Evolutionary conservation across 495 filamentous ascomycete species (phyloP), one percentile per base, ranked within the genome.

Genomic region (Schizothecium vesticola): DNA sequence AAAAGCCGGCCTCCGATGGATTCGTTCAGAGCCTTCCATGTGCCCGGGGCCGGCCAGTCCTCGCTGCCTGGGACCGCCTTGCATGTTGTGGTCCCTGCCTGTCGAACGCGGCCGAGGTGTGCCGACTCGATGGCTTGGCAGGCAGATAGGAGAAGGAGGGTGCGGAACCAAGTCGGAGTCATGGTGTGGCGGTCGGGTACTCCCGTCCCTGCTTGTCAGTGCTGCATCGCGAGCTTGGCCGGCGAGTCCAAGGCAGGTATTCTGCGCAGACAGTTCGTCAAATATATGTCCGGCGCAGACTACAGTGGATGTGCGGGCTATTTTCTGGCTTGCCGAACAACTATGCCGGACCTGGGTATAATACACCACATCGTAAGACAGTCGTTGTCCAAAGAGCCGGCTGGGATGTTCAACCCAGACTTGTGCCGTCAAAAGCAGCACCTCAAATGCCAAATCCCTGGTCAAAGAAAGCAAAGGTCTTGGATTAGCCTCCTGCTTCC

Each of bases 1-100:
- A 87, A 77, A 12, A 90, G 79, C 28, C 80, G 80, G 7, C 88
- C 88, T 9, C 74, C 72, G 28, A 71, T 65, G 23, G 77, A 72
- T 26, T 71, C 24, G 63, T 77, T 78, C 64, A 78, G 63, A 23
- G 60, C 23, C 16, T 69, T 19, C 78, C 77, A 78, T 9, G 22
- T 66, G 12, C 69, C 59, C 26, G 63, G 22, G n/a, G 74, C 74
- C 10, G 77, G 78, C 77, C 75, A 78, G 43, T 62, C 57, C 31
- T 67, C 1, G 28, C 65, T 70, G n/a, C 71, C 69, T 21, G 77
- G 78, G 31, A 67, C 64, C 8, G 73, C 60, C 58, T 73, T 79
- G 71, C 77, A 79, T 13, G 36, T 80, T 51, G 56, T 56, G 21
- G 21, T 57, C 3, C 23, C 1, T 12, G 43, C 1, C 23, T 65